phyloP scores from a whole-genome alignment of 2,329 filamentous ascomycete species.

The Lasiodiplodia sp. region DNA sequence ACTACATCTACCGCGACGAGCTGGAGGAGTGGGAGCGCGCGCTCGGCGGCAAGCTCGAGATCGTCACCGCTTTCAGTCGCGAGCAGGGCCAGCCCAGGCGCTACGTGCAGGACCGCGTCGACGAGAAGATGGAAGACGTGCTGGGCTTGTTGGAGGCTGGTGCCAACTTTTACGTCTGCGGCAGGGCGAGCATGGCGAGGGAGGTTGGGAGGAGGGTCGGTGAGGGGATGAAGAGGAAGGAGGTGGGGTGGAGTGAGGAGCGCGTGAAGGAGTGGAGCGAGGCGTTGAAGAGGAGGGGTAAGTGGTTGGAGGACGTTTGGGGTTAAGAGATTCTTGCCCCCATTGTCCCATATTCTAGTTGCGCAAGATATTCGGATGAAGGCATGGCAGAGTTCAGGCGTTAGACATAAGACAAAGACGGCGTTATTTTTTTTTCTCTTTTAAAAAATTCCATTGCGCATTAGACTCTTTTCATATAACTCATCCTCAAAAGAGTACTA shows the following conservation, averaged over 20 bases:
- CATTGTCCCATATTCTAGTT: too few species aligned
- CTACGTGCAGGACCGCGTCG: conserved; percentile 62
- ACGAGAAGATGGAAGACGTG: conserved; percentile 55
- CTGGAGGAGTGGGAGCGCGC: conserved; percentile 65
- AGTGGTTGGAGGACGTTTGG: conserved; percentile 64
- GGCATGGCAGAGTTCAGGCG: neutral
- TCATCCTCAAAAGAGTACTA: neutral
- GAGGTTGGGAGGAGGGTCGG: conserved; percentile 53
- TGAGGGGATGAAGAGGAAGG: conserved; percentile 44
- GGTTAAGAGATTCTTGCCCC: conserved; percentile 41
- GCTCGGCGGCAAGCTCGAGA: conserved; percentile 67
- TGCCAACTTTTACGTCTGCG: conserved; percentile 70
- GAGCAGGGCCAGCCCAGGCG: conserved; percentile 48
- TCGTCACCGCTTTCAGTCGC: conserved; percentile 63
- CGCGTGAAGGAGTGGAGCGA: conserved; percentile 57
- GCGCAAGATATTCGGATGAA: neutral
- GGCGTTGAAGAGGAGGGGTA: conserved; percentile 57
- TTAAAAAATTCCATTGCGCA: neutral
- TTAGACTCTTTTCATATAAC: neutral
- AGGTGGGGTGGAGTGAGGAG: conserved; percentile 50
- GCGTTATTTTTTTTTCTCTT: neutral
- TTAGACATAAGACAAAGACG: neutral
- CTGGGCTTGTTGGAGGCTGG: conserved; percentile 55
- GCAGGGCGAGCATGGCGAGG: conserved; percentile 58
- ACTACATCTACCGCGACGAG: conserved; percentile 68